A percentile compares a stretch with the other conserved stretches of the same genome.
Evolutionary conservation across 2,329 filamentous ascomycete genomes (phyloP).

Genomic region (Xylaria sp.): DNA sequence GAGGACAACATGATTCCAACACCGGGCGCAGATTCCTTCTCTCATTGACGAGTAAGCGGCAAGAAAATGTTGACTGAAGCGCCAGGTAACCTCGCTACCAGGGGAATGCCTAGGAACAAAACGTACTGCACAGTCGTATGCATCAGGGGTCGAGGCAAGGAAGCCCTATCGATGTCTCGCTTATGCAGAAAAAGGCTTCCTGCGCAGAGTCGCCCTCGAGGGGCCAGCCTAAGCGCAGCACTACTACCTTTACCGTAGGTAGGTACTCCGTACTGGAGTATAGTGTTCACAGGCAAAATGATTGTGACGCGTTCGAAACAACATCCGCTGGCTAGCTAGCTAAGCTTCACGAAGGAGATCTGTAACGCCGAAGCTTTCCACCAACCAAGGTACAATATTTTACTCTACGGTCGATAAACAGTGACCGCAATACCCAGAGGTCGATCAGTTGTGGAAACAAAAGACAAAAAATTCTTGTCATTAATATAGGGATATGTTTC

Average conservation of each 20-base stretch:
- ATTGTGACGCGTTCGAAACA: background rate
- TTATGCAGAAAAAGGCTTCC: constrained; percentile 22
- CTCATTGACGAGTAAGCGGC: background rate
- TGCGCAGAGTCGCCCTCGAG: background rate
- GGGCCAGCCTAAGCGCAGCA: background rate
- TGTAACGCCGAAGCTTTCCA: background rate
- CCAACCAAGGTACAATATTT: too few species aligned
- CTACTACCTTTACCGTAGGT: background rate
- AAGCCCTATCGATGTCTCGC: constrained; percentile 20
- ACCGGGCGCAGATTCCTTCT: background rate
- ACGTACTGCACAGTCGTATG: background rate
- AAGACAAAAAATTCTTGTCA: background rate
- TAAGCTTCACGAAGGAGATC: background rate
- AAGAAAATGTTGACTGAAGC: background rate
- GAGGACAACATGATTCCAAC: background rate
- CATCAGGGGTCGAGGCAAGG: constrained; percentile 6
- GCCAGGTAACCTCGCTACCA: background rate
- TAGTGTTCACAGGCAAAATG: too few species aligned
- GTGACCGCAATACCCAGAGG: background rate
- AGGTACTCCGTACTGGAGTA: background rate
- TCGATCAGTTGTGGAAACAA: background rate
- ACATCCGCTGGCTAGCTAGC: too few species aligned
- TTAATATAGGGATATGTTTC: too few species aligned
- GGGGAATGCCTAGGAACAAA: background rate
- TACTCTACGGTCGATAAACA: background rate